These are phyloP conservation scores for Lipomyces orientalis DNA, from an alignment of 805 yeast species.

Conservation along the genomic window DNA sequence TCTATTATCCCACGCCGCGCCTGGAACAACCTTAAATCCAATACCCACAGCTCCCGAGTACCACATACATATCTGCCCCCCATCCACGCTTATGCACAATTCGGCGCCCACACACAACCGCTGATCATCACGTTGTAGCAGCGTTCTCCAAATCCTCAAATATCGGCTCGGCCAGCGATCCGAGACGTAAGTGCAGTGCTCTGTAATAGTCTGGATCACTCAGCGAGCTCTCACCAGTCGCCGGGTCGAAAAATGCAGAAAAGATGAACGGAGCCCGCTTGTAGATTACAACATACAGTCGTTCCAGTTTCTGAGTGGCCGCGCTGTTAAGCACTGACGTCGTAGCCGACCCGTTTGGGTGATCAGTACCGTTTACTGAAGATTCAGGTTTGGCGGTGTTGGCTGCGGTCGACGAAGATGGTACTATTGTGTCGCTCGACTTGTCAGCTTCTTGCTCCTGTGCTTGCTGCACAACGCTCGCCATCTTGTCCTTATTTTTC, in stretches of 20 bases:
- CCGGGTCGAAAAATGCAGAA: constrained; percentile 35
- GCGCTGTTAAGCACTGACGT: background rate
- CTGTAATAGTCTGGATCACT: constrained; percentile 22
- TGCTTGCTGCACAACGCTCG: constrained; percentile 5
- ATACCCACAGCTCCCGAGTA: no score
- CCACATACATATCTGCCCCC: no score
- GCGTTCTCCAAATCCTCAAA: constrained; percentile 28
- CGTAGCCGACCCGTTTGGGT: constrained; percentile 9
- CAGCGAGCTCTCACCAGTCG: constrained; percentile 12
- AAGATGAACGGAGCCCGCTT: constrained; percentile 36
- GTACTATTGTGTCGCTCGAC: background rate
- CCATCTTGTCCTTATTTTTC: constrained; percentile 10
- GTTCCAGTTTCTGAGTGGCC: constrained; percentile 12
- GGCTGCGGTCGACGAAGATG: background rate
- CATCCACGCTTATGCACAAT: background rate
- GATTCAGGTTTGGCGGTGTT: background rate
- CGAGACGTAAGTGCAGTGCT: constrained; percentile 30
- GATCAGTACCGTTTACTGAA: background rate
- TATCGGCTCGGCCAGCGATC: constrained; percentile 35
- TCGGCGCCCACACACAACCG: background rate
- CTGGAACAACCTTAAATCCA: background rate
- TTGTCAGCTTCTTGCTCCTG: background rate
- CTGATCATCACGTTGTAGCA: background rate
- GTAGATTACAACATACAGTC: constrained; percentile 26
- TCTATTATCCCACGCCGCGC: background rate